phyloP scores from a whole-genome alignment of 805 yeast genomes.

The Tetrapisispora arboricola region DNA sequence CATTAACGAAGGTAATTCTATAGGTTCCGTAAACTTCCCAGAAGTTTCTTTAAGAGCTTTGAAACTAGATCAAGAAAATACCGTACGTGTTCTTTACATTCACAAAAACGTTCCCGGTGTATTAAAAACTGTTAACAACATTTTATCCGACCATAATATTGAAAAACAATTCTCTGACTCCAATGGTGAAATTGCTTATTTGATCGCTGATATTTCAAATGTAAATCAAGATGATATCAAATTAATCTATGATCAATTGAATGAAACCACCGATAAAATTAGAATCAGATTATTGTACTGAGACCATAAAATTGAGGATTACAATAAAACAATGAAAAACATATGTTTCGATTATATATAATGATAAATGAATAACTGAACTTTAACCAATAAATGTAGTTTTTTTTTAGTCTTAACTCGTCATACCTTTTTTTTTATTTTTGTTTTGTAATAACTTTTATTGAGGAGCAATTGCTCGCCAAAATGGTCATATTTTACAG shows the following conservation, averaged over 20 bases:
- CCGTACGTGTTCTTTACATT: slow-evolving; percentile 88
- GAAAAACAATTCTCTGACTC: slow-evolving; percentile 98
- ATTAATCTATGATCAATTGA: slow-evolving; percentile 72
- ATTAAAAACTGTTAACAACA: slow-evolving; percentile 91
- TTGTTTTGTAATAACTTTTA: too few relatives aligned
- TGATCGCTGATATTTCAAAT: slow-evolving; percentile 93
- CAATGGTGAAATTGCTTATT: slow-evolving; percentile 88
- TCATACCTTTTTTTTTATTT: too few relatives aligned
- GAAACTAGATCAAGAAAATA: slow-evolving; percentile 75
- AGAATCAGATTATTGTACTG: slow-evolving; percentile 81
- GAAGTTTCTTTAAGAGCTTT: slow-evolving; percentile 86
- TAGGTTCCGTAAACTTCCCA: slow-evolving; percentile 97
- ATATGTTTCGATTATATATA: too few relatives aligned
- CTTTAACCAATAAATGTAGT: too few relatives aligned
- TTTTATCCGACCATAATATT: slow-evolving; percentile 87
- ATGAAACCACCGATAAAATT: slow-evolving; percentile 81
- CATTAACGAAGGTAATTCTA: slow-evolving; percentile 91
- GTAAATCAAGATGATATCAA: slow-evolving; percentile 78
- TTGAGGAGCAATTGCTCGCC: too few relatives aligned
- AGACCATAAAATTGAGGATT: neutral
- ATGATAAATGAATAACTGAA: too few relatives aligned
- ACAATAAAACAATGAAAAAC: neutral
- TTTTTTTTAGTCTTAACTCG: too few relatives aligned
- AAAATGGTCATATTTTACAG: too few relatives aligned
- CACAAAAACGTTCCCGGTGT: slow-evolving; percentile 99